Percentiles rank a stretch among this genome's conserved stretches.
Evolutionary conservation across 805 yeast species (phyloP).

Genomic region (Metschnikowia lachancei): DNA sequence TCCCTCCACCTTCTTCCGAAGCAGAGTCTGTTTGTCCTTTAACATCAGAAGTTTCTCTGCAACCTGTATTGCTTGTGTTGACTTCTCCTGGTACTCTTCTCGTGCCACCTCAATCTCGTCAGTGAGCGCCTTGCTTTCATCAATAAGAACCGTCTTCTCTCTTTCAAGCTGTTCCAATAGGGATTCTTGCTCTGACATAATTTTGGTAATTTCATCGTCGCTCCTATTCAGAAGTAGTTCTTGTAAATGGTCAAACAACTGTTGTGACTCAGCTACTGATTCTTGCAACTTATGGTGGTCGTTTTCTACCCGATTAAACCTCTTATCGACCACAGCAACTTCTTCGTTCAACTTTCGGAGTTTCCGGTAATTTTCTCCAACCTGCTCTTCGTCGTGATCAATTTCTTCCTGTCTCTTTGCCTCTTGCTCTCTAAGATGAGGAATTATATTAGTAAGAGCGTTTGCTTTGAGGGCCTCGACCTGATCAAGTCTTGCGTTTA

Average conservation of each 20-base stretch:
- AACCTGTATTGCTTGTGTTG: conserved; percentile 33
- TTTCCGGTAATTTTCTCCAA: conserved; percentile 42
- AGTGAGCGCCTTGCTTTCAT: conserved; percentile 26
- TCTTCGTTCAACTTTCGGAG: conserved; percentile 36
- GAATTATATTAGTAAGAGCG: conserved; percentile 20
- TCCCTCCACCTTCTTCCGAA: conserved; percentile 28
- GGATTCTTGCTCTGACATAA: conserved; percentile 21
- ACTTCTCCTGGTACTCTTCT: conserved; percentile 32
- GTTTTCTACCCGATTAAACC: conserved; percentile 28
- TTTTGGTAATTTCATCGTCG: conserved; percentile 14
- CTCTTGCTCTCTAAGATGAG: conserved; percentile 26
- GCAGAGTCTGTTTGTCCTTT: conserved; percentile 20
- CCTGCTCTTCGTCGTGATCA: conserved; percentile 36
- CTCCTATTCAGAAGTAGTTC: conserved; percentile 16
- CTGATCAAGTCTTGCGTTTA: conserved; percentile 24
- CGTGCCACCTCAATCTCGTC: conserved; percentile 32
- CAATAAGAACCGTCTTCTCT: conserved; percentile 25
- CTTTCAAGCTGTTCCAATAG: conserved; percentile 24
- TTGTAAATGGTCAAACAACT: conserved; percentile 12
- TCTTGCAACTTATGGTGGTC: conserved; percentile 26
- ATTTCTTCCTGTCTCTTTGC: conserved; percentile 30
- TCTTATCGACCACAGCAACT: conserved; percentile 32
- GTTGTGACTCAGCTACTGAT: conserved; percentile 6
- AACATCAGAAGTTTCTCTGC: conserved; percentile 23
- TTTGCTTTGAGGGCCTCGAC: conserved; percentile 20